phyloP scores from a whole-genome alignment of 257 asterid genomes.

The Gentiana macrophylla region DNA sequence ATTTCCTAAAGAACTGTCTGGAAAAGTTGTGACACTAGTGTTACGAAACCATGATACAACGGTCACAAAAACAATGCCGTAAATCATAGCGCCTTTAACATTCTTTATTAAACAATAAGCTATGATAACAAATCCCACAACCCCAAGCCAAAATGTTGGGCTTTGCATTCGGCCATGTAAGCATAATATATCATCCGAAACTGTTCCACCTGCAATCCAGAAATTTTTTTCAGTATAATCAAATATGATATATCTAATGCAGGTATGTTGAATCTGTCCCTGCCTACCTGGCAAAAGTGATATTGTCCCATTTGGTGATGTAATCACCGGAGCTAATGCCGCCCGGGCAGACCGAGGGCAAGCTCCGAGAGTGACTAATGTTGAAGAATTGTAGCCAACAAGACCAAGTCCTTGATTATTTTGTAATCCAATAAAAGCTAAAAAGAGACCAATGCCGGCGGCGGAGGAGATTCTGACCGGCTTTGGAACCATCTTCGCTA shows the following conservation, averaged over 20 bases:
- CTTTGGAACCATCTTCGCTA: conserved; percentile 68
- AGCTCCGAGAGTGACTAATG: conserved; percentile 75
- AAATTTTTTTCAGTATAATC: no score
- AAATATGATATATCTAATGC: no score
- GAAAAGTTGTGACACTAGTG: conserved; percentile 65
- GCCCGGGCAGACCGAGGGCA: conserved; percentile 56
- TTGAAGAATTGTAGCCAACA: conserved; percentile 68
- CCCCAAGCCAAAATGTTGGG: conserved; percentile 77
- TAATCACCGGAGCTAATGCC: conserved; percentile 50
- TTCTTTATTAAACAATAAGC: conserved; percentile 63
- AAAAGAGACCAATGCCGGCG: conserved; percentile 84
- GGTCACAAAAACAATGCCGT: conserved; percentile 76
- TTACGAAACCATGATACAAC: conserved; percentile 89
- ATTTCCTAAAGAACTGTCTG: conserved; percentile 46
- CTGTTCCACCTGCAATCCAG: conserved; percentile 16
- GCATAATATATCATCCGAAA: conserved; percentile 69
- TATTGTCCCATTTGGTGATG: conserved; percentile 46
- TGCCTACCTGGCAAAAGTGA: conserved; percentile 38
- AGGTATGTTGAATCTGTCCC: no score
- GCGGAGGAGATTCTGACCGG: conserved; percentile 82
- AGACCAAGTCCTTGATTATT: conserved; percentile 76
- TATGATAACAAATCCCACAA: conserved; percentile 73
- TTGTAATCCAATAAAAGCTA: conserved; percentile 84
- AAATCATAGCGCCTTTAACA: conserved; percentile 84
- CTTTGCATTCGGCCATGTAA: conserved; percentile 79